Evolutionary conservation across 371 early-diverging fungal species (phyloP).

Genomic region (Saksenaea vasiformis): DNA sequence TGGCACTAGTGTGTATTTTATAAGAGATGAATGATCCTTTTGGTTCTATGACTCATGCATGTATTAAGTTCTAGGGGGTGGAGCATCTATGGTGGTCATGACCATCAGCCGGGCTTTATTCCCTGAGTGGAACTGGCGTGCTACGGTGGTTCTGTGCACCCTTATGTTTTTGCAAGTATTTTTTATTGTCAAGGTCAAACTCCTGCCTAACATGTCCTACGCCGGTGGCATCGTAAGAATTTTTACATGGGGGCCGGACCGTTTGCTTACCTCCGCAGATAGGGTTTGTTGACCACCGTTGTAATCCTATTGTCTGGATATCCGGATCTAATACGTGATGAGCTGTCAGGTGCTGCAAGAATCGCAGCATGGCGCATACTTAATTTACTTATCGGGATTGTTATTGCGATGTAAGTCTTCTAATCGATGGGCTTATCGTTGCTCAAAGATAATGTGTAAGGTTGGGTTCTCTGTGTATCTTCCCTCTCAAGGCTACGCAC

Average conservation of each 20-base stretch:
- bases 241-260: not conserved
- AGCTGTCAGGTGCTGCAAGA: slow-evolving; percentile 23
- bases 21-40: not conserved
- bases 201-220: slow-evolving; percentile 31
- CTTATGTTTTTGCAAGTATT: slow-evolving; percentile 39
- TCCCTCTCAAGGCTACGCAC: slow-evolving; percentile 34
- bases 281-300: slow-evolving; percentile 36
- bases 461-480: slow-evolving; percentile 29
- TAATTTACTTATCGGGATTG: slow-evolving; percentile 36
- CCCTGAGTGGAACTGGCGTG: slow-evolving; percentile 29
- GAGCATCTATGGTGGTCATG: slow-evolving; percentile 31
- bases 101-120: slow-evolving; percentile 33
- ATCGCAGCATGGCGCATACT: slow-evolving; percentile 37
- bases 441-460: not conserved
- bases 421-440: not conserved
- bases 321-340: slow-evolving; percentile 26
- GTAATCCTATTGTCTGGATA: slow-evolving; percentile 41
- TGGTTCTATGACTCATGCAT: not conserved
- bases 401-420: slow-evolving; percentile 35
- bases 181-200: slow-evolving; percentile 34
- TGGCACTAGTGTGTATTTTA: slow-evolving; percentile 20
- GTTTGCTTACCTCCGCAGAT: not conserved
- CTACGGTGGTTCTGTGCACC: slow-evolving; percentile 25
- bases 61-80: slow-evolving; percentile 26
- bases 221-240: slow-evolving; percentile 41